phyloP scores from a whole-genome alignment of 139 green algal species.

The Spirogloea muscicola region DNA sequence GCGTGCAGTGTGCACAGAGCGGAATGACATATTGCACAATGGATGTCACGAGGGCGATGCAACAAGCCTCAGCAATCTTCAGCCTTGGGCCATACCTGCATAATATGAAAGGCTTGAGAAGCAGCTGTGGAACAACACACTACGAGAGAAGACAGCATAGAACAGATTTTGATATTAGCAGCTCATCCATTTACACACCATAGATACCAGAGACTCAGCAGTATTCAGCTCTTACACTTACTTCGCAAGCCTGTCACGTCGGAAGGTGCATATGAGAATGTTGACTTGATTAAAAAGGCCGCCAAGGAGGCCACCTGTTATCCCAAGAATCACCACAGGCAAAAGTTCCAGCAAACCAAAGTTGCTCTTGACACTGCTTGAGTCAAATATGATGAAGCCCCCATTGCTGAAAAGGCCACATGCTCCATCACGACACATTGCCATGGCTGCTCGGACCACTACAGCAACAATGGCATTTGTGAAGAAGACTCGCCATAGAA shows the following conservation, averaged over 20 bases:
- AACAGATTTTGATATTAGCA: too few relatives aligned
- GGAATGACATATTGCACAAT: slow-evolving; percentile 43
- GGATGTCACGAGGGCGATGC: slow-evolving; percentile 43
- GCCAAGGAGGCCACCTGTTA: slow-evolving; percentile 68
- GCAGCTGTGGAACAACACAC: too few relatives aligned
- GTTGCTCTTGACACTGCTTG: slow-evolving; percentile 10
- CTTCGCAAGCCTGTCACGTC: slow-evolving; percentile 30
- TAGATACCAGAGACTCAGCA: too few relatives aligned
- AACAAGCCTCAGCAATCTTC: slow-evolving; percentile 38
- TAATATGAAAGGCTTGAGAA: background rate
- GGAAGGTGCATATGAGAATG: slow-evolving; percentile 51
- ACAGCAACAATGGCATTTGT: slow-evolving; percentile 65
- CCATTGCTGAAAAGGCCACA: slow-evolving; percentile 31
- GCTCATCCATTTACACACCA: too few relatives aligned
- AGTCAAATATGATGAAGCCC: slow-evolving; percentile 45
- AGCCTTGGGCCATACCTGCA: slow-evolving; percentile 22
- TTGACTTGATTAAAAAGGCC: slow-evolving; percentile 69
- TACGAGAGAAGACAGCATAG: too few relatives aligned
- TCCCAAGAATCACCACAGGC: slow-evolving; percentile 69
- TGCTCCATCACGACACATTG: slow-evolving; percentile 33
- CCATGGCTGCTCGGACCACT: slow-evolving; percentile 56
- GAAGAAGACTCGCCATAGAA: slow-evolving; percentile 79
- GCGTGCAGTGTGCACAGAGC: slow-evolving; percentile 23
- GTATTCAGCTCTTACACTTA: too few relatives aligned
- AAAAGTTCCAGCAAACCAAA: slow-evolving; percentile 63